A percentile compares a stretch with the other conserved stretches of the same genome.
Evolutionary conservation across 164 flowering plant species (phyloP).

Genomic region (Piper betle): DNA sequence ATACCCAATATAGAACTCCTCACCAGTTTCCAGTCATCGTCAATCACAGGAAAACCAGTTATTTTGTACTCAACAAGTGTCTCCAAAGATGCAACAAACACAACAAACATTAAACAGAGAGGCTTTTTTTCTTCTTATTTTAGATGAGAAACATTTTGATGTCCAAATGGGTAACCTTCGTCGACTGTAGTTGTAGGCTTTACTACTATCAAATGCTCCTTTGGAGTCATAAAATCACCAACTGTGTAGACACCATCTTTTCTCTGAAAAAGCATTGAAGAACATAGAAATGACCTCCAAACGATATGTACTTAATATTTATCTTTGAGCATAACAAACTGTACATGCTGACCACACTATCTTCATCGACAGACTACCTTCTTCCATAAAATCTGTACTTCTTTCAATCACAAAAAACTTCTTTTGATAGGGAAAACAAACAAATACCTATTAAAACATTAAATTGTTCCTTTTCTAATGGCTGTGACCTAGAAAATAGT

Average conservation of each 20-base stretch:
- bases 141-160: background rate
- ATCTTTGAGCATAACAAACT: no score
- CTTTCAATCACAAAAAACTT: no score
- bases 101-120: conserved; percentile 6
- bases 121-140: background rate
- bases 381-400: no score
- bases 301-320: no score
- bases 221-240: conserved; percentile 90
- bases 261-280: conserved; percentile 30
- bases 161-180: conserved; percentile 71
- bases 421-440: no score
- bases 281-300: no score
- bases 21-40: conserved; percentile 89
- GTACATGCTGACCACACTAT: no score
- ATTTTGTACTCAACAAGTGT: conserved; percentile 69
- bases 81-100: conserved; percentile 51
- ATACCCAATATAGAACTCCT: no score
- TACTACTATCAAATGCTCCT: conserved; percentile 67
- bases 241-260: conserved; percentile 56
- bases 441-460: no score
- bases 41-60: conserved; percentile 92
- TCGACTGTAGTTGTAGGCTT: conserved; percentile 81
- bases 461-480: no score
- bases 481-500: no score
- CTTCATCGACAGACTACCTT: no score